A percentile compares a stretch with the other conserved stretches of the same genome.
Conservation (phyloP, 768 basidiomycete species). For the Hericium erinaceus region DNA sequence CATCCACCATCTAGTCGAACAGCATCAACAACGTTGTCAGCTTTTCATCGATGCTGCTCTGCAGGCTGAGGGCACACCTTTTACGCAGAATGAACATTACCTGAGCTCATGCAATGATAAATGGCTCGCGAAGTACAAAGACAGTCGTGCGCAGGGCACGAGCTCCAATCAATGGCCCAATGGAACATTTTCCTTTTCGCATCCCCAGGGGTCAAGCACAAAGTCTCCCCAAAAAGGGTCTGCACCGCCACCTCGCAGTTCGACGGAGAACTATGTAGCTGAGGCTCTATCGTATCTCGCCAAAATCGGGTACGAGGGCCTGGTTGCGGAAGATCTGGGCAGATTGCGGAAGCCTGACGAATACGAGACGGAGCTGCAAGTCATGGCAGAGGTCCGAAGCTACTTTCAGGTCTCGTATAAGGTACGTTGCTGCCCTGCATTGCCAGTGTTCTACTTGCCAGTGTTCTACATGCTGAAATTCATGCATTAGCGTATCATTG, state of each 20-base stretch:
- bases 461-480: neutral
- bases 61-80: neutral
- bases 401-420: slow-evolving; percentile 41
- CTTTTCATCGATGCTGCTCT: neutral
- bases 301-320: neutral
- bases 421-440: slow-evolving; percentile 17
- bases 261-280: neutral
- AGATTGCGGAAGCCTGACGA: slow-evolving; percentile 25
- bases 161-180: too few relatives aligned
- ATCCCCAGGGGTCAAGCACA: too few relatives aligned
- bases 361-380: slow-evolving; percentile 32
- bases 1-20: neutral
- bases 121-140: neutral
- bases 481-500: slow-evolving; percentile 31
- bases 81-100: neutral
- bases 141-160: neutral
- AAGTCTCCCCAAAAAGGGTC: too few relatives aligned
- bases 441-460: too few relatives aligned
- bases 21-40: neutral
- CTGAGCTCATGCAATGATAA: neutral
- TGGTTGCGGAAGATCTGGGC: slow-evolving; percentile 24
- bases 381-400: slow-evolving; percentile 35
- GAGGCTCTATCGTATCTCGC: neutral
- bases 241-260: too few relatives aligned
- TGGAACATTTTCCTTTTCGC: too few relatives aligned